Evolutionary conservation across 1,284 basidiomycete species (phyloP).

Genomic region (Agaricales sp.): DNA sequence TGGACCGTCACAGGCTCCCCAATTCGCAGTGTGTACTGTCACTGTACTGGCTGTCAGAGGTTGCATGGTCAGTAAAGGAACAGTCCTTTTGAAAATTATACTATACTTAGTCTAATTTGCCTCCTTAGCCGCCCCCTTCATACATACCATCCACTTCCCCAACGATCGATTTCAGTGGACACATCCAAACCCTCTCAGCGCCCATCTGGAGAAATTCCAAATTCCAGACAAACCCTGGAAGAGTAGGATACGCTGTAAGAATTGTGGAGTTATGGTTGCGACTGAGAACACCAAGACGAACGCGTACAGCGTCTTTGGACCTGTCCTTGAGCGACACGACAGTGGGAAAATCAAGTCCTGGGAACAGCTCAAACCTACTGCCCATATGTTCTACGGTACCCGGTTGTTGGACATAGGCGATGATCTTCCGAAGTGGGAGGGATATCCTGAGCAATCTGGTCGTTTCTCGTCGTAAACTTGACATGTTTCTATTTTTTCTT

Average conservation of each 20-base stretch:
- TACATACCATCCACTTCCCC: conserved; percentile 49
- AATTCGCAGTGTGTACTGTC: conserved; percentile 47
- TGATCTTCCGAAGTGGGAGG: conserved; percentile 47
- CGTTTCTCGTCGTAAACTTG: neutral
- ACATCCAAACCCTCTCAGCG: conserved; percentile 23
- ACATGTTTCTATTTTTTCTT: too few species aligned
- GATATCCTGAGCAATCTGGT: conserved; percentile 40
- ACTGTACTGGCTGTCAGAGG: conserved; percentile 54
- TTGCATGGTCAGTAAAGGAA: conserved; percentile 30
- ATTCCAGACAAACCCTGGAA: conserved; percentile 42
- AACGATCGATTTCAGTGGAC: conserved; percentile 42
- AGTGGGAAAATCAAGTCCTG: conserved; percentile 36
- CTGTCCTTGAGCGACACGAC: conserved; percentile 37
- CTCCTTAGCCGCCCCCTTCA: conserved; percentile 51
- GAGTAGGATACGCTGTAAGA: conserved; percentile 46
- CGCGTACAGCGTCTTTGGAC: conserved; percentile 45
- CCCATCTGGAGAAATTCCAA: conserved; percentile 32
- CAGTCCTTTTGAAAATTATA: conserved; percentile 3
- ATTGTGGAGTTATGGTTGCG: conserved; percentile 41
- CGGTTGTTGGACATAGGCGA: conserved; percentile 46
- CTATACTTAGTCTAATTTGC: neutral
- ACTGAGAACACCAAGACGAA: conserved; percentile 35
- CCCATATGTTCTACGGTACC: conserved; percentile 57
- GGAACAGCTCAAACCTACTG: conserved; percentile 44
- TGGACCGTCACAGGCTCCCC: conserved; percentile 37